Evolutionary conservation across 2,329 filamentous ascomycete genomes (phyloP), one percentile per base, ranked within the genome.

Genomic region (Colletotrichum theobromicola): DNA sequence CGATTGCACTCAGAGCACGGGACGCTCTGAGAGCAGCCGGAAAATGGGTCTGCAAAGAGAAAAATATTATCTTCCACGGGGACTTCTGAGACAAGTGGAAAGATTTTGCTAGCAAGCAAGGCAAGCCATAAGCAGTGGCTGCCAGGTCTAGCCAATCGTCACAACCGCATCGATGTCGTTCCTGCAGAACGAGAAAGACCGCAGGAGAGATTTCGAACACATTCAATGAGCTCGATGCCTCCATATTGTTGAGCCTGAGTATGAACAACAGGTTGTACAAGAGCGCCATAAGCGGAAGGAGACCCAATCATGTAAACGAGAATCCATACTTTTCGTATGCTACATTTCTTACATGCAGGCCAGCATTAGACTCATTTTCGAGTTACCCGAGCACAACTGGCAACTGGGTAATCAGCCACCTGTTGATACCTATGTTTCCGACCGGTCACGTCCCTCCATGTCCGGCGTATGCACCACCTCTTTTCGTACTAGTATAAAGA

Each of bases 231-330:
- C 42, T 50, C n/a, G 10, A 50, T 10, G 42, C 4, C 2, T 50
- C 3, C 5, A 4, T 4, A 4, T 4, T 21, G 2, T 2, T 13
- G 42, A 50, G n/a, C n/a, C n/a, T 10, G n/a, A 6, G 13, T 4
- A 21, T 50, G 42, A 50, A 21, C n/a, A n/a, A 13, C 42, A 4
- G n/a, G 42, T 50, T 50, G n/a, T 10, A 50, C 42, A 12, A 50
- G n/a, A 21, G 3, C 42, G 42, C 42, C 42, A 50, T 50, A 50
- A 50, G 42, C 42, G 42, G 42, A 50, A 50, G n/a, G 6, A 13
- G n/a, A 21, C 6, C 42, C 42, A 21, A 50, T 50, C 10, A 21
- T 50, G 2, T 10, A 7, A 46, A 21, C 10, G n/a, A n/a, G 42
- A 21, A 4, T 21, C 6, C 42, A 21, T 4, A 50, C 5, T 50